Evolutionary conservation across 2,329 filamentous ascomycete species (phyloP).

Genomic region (Ceratocystis cubensis): DNA sequence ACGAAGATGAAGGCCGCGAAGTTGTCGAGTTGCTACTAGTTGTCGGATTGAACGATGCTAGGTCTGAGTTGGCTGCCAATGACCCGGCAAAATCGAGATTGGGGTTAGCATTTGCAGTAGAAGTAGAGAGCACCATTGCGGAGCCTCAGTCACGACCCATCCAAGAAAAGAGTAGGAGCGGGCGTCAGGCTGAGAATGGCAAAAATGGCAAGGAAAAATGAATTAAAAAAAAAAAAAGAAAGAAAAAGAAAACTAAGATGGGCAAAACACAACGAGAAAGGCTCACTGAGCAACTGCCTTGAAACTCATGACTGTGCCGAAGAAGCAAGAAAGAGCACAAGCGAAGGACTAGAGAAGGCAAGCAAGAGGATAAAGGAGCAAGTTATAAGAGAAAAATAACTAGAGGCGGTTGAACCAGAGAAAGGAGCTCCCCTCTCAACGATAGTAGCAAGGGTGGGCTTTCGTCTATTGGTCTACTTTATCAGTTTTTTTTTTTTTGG

Average conservation of each 20-base stretch:
- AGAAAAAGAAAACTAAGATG: neutral
- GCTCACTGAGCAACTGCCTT: slow-evolving; percentile 5
- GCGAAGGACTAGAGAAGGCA: neutral
- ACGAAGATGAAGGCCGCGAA: slow-evolving; percentile 17
- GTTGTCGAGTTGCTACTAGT: neutral
- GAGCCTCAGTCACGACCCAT: slow-evolving; percentile 17
- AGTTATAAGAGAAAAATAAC: neutral
- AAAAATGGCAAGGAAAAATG: neutral
- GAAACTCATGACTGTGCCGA: slow-evolving; percentile 3
- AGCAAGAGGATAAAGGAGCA: slow-evolving; percentile 3
- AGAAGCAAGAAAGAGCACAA: slow-evolving; percentile 3
- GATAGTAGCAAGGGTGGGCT: neutral
- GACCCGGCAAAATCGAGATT: slow-evolving; percentile 14
- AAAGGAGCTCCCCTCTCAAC: slow-evolving; percentile 4
- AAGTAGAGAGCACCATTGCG: slow-evolving; percentile 15
- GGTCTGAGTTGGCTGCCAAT: slow-evolving; percentile 7
- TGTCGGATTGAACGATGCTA: slow-evolving; percentile 2
- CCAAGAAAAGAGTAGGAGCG: neutral
- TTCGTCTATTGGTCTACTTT: neutral
- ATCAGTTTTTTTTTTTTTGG: neutral
- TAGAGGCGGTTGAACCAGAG: neutral
- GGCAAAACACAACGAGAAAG: neutral
- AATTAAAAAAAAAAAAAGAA: neutral
- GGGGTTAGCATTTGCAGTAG: slow-evolving; percentile 13
- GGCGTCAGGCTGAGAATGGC: neutral